Conservation (phyloP, 495 filamentous ascomycete genomes). For the Chaetomium cochliodes region DNA sequence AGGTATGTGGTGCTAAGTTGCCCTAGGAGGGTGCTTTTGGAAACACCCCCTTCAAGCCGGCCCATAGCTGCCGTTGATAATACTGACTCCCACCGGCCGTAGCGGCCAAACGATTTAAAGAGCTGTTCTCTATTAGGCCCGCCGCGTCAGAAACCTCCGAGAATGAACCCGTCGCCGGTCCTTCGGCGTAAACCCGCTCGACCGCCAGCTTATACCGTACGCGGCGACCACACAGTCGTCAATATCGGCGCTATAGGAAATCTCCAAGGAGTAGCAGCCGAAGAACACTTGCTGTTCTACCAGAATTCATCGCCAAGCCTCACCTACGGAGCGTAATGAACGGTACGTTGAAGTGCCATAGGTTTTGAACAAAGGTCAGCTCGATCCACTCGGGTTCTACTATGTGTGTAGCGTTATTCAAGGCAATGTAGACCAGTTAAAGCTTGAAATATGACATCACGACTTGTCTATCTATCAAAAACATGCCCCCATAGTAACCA, state of each 20-base stretch:
- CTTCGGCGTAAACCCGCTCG: conserved; percentile 11
- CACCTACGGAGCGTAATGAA: too few species aligned
- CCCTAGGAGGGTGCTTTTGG: not conserved
- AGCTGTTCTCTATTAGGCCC: conserved; percentile 37
- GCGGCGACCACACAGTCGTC: not conserved
- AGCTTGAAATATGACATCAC: not conserved
- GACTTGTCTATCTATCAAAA: not conserved
- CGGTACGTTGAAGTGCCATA: too few species aligned
- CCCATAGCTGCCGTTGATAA: not conserved
- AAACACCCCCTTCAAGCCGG: not conserved
- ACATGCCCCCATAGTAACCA: too few species aligned
- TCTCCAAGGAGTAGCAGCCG: too few species aligned
- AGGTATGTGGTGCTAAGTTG: conserved; percentile 25
- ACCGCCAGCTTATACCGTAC: not conserved
- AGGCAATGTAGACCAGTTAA: not conserved
- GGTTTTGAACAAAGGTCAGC: too few species aligned
- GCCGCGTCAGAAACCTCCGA: conserved; percentile 33
- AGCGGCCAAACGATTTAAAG: conserved; percentile 43
- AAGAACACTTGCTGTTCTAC: too few species aligned
- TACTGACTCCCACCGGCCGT: not conserved
- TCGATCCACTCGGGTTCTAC: too few species aligned
- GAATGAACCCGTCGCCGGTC: conserved; percentile 21
- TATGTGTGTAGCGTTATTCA: too few species aligned
- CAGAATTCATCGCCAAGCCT: too few species aligned
- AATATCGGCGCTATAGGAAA: too few species aligned